Conservation (phyloP, 345 rosid species). For the Camelina hispida region DNA sequence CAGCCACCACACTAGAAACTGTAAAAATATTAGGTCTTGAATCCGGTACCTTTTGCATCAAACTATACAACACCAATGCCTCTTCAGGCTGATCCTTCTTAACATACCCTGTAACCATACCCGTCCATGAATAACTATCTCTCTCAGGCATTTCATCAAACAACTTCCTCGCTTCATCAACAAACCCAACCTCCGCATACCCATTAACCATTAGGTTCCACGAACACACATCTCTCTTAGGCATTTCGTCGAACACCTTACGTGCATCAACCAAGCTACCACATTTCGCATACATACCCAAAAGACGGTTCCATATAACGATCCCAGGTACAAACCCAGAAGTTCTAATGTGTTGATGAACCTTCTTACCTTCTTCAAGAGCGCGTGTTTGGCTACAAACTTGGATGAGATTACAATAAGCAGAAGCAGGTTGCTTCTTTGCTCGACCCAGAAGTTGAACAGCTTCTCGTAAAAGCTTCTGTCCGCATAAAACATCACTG, state of each 20-base stretch:
- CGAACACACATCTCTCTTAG: constrained; percentile 71
- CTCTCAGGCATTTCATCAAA: constrained; percentile 85
- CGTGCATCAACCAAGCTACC: constrained; percentile 59
- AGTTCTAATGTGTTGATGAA: constrained; percentile 58
- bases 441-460: constrained; percentile 56
- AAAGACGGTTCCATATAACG: constrained; percentile 65
- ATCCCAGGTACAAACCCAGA: constrained; percentile 73
- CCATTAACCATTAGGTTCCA: constrained; percentile 80
- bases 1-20: constrained; percentile 70
- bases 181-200: constrained; percentile 55
- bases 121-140: constrained; percentile 90
- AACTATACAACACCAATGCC: constrained; percentile 59
- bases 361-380: constrained; percentile 57
- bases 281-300: constrained; percentile 77
- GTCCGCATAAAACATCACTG: constrained; percentile 59
- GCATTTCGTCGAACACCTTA: constrained; percentile 66
- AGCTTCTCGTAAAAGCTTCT: constrained; percentile 63
- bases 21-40: constrained; percentile 62
- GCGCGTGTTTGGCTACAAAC: constrained; percentile 55
- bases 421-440: constrained; percentile 58
- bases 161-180: constrained; percentile 62
- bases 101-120: constrained; percentile 79
- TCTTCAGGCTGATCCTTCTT: constrained; percentile 57
- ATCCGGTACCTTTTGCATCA: constrained; percentile 51
- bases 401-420: constrained; percentile 72